phyloP scores from a whole-genome alignment of 1,139 yeast species.

The Geotrichum candidum region DNA sequence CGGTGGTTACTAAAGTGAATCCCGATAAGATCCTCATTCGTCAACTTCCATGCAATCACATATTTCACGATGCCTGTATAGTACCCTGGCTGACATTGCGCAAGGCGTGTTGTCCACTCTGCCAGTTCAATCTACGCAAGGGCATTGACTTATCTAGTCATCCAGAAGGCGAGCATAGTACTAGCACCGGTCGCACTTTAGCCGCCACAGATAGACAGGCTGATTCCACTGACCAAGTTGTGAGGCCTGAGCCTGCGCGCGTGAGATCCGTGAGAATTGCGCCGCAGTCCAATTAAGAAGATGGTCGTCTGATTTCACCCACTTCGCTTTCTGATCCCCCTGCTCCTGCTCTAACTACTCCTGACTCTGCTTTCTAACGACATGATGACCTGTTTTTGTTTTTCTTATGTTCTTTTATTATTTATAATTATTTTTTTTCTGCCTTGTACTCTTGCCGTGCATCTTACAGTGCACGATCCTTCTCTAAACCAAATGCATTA shows the following conservation, averaged over 20 bases:
- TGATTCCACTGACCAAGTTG: neutral
- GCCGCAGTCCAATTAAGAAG: neutral
- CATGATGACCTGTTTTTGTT: too few species aligned
- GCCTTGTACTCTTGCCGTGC: too few species aligned
- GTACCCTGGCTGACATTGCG: slow-evolving; percentile 78
- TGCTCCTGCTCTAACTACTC: neutral
- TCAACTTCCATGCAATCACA: slow-evolving; percentile 76
- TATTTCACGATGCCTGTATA: slow-evolving; percentile 71
- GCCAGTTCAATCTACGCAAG: slow-evolving; percentile 43
- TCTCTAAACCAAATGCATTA: too few species aligned
- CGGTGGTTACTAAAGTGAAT: too few species aligned
- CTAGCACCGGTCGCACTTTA: neutral
- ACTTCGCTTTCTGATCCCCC: neutral
- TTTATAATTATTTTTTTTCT: too few species aligned
- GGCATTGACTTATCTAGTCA: neutral
- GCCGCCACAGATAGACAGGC: neutral
- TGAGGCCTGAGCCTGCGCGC: neutral
- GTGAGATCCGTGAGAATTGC: neutral
- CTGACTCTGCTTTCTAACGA: too few species aligned
- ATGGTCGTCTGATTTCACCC: neutral
- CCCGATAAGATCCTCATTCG: slow-evolving; percentile 37
- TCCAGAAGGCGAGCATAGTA: neutral
- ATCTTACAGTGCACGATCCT: too few species aligned
- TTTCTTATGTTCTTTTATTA: too few species aligned
- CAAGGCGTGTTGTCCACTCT: slow-evolving; percentile 79